A percentile compares a stretch with the other conserved stretches of the same genome.
phyloP scores from a whole-genome alignment of 805 yeast species.

The Clavispora carvajalis region DNA sequence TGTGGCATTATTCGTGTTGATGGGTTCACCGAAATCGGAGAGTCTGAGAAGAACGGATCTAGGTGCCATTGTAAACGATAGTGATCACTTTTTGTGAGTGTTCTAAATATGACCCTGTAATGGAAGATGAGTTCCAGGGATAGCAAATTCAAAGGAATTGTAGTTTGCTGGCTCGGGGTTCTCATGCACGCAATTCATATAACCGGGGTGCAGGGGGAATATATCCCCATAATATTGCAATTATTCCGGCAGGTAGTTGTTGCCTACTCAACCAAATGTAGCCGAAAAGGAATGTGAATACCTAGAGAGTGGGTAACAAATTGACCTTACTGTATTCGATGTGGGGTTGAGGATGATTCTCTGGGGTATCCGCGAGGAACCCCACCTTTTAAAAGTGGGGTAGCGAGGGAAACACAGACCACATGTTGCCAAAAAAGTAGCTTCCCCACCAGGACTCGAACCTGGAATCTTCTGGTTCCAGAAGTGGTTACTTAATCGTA shows the following conservation, averaged over 20 bases:
- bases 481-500: conserved; percentile 46
- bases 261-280: too few species aligned
- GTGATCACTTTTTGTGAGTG: too few species aligned
- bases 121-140: too few species aligned
- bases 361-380: too few species aligned
- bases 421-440: conserved; percentile 21
- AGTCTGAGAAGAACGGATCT: conserved; percentile 38
- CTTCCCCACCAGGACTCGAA: conserved; percentile 50
- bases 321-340: too few species aligned
- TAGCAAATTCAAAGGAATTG: too few species aligned
- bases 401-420: neutral
- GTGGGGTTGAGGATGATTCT: too few species aligned
- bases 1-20: conserved; percentile 26
- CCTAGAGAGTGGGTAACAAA: too few species aligned
- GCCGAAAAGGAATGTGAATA: too few species aligned
- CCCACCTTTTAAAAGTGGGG: neutral
- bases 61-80: neutral
- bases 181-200: neutral
- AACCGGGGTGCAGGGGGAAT: neutral
- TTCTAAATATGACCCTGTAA: too few species aligned
- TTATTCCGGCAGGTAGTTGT: too few species aligned
- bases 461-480: conserved; percentile 48
- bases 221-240: neutral
- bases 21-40: conserved; percentile 45
- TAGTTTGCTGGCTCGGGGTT: neutral